Conservation (phyloP, 495 filamentous ascomycete genomes). For the Penicillium silybi region DNA sequence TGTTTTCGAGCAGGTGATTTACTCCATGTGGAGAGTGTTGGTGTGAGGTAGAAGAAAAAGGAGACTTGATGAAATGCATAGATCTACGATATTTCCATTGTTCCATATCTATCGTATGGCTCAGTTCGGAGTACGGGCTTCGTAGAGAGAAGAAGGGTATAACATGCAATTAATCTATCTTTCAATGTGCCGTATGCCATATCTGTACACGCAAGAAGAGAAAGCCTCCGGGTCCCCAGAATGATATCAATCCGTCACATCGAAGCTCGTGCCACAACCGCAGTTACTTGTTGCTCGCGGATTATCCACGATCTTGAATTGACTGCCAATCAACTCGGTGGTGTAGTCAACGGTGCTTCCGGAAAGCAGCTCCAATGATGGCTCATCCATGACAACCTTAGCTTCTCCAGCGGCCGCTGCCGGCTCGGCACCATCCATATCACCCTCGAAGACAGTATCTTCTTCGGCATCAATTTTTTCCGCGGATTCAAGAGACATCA, state of each 20-base stretch:
- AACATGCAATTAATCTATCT: conserved; percentile 26
- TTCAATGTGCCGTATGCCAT: conserved; percentile 12
- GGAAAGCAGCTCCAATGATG: conserved; percentile 82
- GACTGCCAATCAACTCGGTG: conserved; percentile 94
- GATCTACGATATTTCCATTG: conserved; percentile 20
- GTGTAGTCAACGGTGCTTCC: conserved; percentile 95
- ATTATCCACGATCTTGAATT: conserved; percentile 95
- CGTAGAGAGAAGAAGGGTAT: conserved; percentile 25
- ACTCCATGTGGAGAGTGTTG: conserved; percentile 13
- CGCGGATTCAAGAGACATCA: conserved; percentile 75
- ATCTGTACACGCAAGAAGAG: conserved; percentile 20
- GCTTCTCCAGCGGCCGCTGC: conserved; percentile 51
- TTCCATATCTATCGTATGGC: not conserved
- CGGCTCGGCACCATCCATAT: conserved; percentile 16
- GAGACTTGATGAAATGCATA: conserved; percentile 33
- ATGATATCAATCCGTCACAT: conserved; percentile 61
- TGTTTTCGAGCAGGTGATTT: conserved; percentile 13
- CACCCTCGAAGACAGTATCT: conserved; percentile 61
- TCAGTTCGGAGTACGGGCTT: not conserved
- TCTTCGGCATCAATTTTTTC: conserved; percentile 62
- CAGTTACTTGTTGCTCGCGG: conserved; percentile 89
- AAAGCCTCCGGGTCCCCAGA: not conserved
- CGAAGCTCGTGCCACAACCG: conserved; percentile 97
- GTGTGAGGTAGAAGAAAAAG: conserved; percentile 26
- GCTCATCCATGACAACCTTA: conserved; percentile 84